Conservation (phyloP, 345 rosid species). For the Murraya koenigii region DNA sequence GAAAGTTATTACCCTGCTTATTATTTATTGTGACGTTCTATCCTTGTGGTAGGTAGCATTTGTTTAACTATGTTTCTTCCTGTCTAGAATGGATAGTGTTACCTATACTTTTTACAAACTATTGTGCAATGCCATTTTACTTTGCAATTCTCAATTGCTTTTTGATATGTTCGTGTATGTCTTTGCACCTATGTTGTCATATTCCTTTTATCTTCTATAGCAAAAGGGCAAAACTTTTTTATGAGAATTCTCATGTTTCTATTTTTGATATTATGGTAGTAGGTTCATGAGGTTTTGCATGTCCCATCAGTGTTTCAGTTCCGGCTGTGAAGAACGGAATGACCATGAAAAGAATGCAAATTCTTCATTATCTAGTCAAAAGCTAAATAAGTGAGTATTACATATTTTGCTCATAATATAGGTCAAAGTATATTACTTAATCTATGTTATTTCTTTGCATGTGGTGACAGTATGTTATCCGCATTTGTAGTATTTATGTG, state of each 20-base stretch:
- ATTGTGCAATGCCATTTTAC: neutral
- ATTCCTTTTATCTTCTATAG: neutral
- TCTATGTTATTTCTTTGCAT: neutral
- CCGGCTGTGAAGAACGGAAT: conserved; percentile 8
- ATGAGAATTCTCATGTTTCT: neutral
- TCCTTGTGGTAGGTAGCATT: neutral
- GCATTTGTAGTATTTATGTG: neutral
- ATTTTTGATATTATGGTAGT: neutral
- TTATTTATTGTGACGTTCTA: neutral
- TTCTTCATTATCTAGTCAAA: neutral
- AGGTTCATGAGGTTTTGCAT: conserved; percentile 4
- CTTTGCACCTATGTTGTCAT: neutral
- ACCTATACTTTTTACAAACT: neutral
- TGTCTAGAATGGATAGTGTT: neutral
- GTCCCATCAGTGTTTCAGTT: conserved; percentile 5
- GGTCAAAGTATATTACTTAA: neutral
- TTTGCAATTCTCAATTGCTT: neutral
- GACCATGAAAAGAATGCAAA: conserved; percentile 7
- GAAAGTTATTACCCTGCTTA: neutral
- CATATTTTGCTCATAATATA: neutral
- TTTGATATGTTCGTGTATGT: neutral
- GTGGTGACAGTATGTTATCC: neutral
- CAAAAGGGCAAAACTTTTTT: neutral
- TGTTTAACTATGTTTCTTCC: neutral
- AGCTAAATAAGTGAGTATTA: conserved; percentile 14